These are phyloP conservation scores for Stagonosporopsis vannaccii DNA, from an alignment of 2,329 filamentous ascomycete genomes.

Conservation along the genomic window DNA sequence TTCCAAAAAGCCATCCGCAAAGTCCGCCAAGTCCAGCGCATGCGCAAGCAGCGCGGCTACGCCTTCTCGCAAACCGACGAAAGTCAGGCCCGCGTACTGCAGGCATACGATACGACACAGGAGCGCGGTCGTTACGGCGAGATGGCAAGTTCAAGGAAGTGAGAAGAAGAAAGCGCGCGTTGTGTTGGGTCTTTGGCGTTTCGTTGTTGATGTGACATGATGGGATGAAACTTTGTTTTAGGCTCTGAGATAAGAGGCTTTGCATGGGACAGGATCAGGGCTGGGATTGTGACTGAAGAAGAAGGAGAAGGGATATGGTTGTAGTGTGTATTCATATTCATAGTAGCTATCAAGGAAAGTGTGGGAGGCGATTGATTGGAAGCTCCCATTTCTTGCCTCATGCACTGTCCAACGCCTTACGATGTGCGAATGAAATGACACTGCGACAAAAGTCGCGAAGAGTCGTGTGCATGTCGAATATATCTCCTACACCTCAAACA, in stretches of 20 bases:
- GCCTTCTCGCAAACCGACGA: slow-evolving; percentile 98
- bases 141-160: slow-evolving; percentile 72
- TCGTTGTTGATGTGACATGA: neutral
- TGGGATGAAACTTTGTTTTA: slow-evolving; percentile 6
- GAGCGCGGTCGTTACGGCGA: slow-evolving; percentile 92
- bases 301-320: neutral
- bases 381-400: no score
- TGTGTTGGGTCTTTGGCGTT: neutral
- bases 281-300: neutral
- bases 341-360: neutral
- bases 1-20: slow-evolving; percentile 99
- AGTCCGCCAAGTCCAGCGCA: slow-evolving; percentile 95
- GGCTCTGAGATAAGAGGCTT: neutral
- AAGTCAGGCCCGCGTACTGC: slow-evolving; percentile 90
- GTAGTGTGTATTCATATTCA: slow-evolving; percentile 4
- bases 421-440: no score
- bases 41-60: slow-evolving; percentile 98
- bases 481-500: no score
- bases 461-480: no score
- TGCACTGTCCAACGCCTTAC: no score
- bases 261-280: neutral
- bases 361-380: no score
- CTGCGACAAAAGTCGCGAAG: no score
- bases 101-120: slow-evolving; percentile 96
- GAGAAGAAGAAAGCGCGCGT: neutral